Base-by-base conservation (phyloP, 1,284 basidiomycete species). In the Fomes fomentarius region DNA sequence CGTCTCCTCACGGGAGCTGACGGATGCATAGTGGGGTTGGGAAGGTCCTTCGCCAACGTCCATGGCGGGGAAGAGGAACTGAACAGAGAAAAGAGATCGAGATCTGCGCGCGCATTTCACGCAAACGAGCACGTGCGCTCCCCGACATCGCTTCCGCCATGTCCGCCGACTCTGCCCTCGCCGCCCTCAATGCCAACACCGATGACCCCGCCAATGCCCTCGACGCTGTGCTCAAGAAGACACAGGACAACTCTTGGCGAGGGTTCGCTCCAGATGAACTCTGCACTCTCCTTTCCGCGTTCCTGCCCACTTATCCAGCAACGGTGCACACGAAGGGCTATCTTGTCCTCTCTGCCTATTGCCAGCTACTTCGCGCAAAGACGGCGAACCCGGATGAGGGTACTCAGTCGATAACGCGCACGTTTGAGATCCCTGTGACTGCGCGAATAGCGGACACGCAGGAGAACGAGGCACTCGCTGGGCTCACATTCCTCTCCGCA, bases 401-500 rank as follows among this genome's bases (percentile, higher is more conserved):
- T 19, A 82, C 82, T 0, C 75, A 80, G 37, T 63, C 72, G 5
- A 71, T 90, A 38, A 71, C 69, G 45, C 74, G 71, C 41, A 63
- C 74, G 11, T 83, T 91, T 58, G 72, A 76, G 19, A 76, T 80
- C 26, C 63, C 73, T 0, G 68, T 86, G 28, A 55, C 76, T 2
- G 69, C 73, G 28, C 74, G 74, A 44, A 71, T 91, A 11, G 74
- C 79, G 35, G 84, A 86, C 46, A 78, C 79, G 4, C 74, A 77
- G 33, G 84, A 88, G 65, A 61, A 66, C 43, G 73, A 73, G 26
- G 69, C 83, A 24, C 69, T 85, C 17, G 72, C 72, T 12, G 82
- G 81, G 6, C 71, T 89, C 34, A 80, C 82, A 0, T 85, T 91
- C 65, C 75, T 93, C 41, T 74, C 79, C 12, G 88, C 88, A 0